Percentiles rank a stretch among this genome's conserved stretches.
These are phyloP conservation scores for Skeletonema costatum DNA, from an alignment of 108 stramenopile species.

Conservation along the genomic window DNA sequence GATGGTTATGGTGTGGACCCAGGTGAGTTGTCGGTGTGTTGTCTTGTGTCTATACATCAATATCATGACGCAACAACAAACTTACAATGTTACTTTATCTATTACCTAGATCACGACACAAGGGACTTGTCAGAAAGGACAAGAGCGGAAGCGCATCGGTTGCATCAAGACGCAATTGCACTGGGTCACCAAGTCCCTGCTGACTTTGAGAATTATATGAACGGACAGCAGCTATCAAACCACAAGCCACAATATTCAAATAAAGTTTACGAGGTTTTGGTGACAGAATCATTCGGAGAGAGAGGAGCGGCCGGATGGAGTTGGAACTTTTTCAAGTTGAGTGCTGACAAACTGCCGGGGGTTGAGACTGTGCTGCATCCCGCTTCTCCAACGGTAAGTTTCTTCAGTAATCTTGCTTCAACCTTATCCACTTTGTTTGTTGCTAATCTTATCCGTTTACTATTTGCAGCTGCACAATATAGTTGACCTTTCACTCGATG, in stretches of 20 bases:
- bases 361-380: neutral
- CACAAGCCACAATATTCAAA: neutral
- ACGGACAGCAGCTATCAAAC: too few species aligned
- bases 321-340: neutral
- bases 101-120: neutral
- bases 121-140: neutral
- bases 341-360: neutral
- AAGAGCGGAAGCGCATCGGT: neutral
- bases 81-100: neutral
- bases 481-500: constrained; percentile 8
- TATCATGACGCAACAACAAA: neutral
- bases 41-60: too few species aligned
- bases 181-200: neutral
- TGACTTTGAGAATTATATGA: neutral
- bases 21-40: neutral
- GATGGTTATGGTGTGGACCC: constrained; percentile 8
- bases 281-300: neutral
- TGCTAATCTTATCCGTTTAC: neutral
- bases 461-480: constrained; percentile 5
- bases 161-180: neutral
- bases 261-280: neutral
- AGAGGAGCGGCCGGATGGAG: neutral
- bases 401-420: neutral
- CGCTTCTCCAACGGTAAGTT: neutral
- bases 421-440: neutral